Conservation (phyloP, 257 asterid species). For the Nicotiana noctiflora region DNA sequence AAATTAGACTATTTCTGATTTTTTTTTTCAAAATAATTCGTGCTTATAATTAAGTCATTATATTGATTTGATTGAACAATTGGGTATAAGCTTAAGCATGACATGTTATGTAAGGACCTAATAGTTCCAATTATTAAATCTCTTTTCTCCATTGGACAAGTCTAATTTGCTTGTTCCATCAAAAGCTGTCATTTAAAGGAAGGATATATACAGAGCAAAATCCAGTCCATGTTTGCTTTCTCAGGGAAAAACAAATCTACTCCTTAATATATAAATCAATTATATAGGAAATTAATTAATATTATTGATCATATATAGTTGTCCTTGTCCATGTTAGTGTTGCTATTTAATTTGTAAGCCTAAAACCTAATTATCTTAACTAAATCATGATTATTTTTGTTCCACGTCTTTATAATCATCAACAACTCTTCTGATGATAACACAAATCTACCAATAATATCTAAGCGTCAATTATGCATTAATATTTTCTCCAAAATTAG, state of each 20-base stretch:
- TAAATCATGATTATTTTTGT: background rate
- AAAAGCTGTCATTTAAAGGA: background rate
- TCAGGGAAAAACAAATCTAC: background rate
- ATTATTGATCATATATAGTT: background rate
- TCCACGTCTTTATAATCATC: background rate
- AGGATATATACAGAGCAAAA: background rate
- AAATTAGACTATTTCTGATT: too few relatives aligned
- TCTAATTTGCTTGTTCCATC: conserved; percentile 6
- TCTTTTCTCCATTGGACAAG: background rate
- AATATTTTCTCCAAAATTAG: background rate
- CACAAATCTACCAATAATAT: background rate
- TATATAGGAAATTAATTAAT: background rate
- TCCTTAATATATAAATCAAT: background rate
- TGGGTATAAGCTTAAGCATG: background rate
- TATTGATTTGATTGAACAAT: background rate
- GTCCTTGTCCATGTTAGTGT: conserved; percentile 4
- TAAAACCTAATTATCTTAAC: background rate
- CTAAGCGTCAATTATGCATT: background rate
- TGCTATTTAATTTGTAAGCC: background rate
- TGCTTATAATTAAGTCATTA: background rate
- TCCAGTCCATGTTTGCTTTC: background rate
- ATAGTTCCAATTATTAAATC: conserved; percentile 2
- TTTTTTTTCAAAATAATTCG: background rate
- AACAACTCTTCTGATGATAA: background rate
- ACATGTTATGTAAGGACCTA: background rate